Conservation (phyloP, 2,329 filamentous ascomycete species). For the Aspergillus eucalypticola region DNA sequence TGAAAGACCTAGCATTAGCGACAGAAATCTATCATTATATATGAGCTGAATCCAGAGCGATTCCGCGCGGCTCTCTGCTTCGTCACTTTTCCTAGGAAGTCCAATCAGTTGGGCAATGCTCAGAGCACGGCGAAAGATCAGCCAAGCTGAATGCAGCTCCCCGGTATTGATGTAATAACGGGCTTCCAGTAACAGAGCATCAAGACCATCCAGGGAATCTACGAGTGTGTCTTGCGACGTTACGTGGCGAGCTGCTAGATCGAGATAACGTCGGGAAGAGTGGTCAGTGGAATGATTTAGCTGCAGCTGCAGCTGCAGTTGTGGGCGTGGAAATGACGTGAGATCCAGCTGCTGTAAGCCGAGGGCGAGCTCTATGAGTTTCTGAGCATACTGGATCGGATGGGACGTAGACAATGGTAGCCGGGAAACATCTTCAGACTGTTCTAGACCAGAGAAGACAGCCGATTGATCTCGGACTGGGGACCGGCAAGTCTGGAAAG, state of each 20-base stretch:
- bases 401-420: neutral
- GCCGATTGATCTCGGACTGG: neutral
- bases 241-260: neutral
- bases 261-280: neutral
- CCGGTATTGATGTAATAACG: conserved; percentile 5
- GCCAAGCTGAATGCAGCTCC: neutral
- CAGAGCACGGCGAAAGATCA: neutral
- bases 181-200: conserved; percentile 7
- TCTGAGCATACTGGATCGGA: neutral
- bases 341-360: conserved; percentile 6
- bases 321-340: neutral
- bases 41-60: conserved; percentile 6
- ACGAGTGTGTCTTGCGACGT: conserved; percentile 4
- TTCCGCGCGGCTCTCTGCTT: neutral
- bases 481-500: neutral
- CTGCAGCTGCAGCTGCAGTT: neutral
- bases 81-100: neutral
- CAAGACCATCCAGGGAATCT: neutral
- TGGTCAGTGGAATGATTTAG: neutral
- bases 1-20: conserved; percentile 1
- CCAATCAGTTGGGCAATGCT: neutral
- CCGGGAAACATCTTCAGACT: neutral
- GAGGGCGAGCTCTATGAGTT: conserved; percentile 6
- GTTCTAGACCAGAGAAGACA: neutral
- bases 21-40: conserved; percentile 4